These are phyloP conservation scores for Epichloe hybrida DNA, from an alignment of 2,329 filamentous ascomycete species.

Conservation along the genomic window DNA sequence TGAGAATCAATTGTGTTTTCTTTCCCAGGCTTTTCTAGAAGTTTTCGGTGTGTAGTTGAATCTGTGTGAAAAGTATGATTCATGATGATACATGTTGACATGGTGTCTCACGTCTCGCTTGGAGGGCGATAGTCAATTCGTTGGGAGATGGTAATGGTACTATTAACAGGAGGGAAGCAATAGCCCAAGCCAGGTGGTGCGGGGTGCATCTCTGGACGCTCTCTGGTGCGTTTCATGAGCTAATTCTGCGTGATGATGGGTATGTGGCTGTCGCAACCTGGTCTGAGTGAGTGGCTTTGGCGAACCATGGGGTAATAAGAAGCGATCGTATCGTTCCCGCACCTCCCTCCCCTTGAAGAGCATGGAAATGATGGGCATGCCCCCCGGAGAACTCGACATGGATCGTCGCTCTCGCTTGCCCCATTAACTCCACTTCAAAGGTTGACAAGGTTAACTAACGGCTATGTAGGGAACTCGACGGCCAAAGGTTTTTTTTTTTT, in stretches of 20 bases:
- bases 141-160: too few species aligned
- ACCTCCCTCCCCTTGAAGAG: constrained; percentile 14
- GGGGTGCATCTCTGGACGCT: not conserved
- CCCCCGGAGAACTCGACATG: not conserved
- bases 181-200: not conserved
- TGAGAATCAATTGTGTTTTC: not conserved
- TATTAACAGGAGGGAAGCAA: too few species aligned
- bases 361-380: not conserved
- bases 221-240: not conserved
- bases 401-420: too few species aligned
- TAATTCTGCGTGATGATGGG: not conserved
- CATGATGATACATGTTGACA: not conserved
- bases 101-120: not conserved
- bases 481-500: not conserved
- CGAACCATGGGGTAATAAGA: constrained; percentile 2
- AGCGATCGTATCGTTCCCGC: constrained; percentile 19
- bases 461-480: not conserved
- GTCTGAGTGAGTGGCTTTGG: constrained; percentile 5
- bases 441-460: not conserved
- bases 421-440: too few species aligned
- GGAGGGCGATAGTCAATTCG: not conserved
- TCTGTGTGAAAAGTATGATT: not conserved
- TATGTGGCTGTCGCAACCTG: constrained; percentile 1
- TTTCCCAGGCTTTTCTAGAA: not conserved
- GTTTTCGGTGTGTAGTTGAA: not conserved